Conservation (phyloP, 139 green algal genomes). For the Coelastrella sp. region DNA sequence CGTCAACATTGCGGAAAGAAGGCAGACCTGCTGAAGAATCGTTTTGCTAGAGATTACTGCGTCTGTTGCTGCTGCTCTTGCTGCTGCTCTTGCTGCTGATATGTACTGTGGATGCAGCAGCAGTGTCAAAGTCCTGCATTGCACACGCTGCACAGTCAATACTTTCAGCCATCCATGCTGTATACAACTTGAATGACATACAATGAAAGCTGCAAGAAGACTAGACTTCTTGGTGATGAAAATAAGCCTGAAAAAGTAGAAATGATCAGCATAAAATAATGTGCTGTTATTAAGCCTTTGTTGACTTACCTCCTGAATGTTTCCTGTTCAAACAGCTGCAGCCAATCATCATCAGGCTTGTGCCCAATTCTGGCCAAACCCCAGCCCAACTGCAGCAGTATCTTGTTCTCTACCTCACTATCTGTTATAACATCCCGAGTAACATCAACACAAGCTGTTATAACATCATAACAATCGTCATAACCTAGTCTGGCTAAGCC, state of each 20-base stretch:
- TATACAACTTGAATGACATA: no score
- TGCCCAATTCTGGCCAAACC: not conserved
- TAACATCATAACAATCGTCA: slow-evolving; percentile 6
- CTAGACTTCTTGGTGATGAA: no score
- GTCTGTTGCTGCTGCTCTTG: not conserved
- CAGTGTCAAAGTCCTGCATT: no score
- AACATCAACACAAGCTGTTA: slow-evolving; percentile 3
- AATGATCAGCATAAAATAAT: not conserved
- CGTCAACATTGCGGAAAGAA: no score
- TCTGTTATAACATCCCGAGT: not conserved
- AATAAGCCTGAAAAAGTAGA: not conserved
- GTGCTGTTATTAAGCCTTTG: no score
- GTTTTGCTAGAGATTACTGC: no score
- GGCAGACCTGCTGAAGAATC: no score
- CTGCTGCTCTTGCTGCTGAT: not conserved
- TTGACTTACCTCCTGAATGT: not conserved
- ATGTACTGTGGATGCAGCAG: not conserved
- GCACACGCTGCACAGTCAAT: no score
- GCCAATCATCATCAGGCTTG: not conserved
- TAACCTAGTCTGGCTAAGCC: slow-evolving; percentile 14
- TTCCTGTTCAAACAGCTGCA: slow-evolving; percentile 2
- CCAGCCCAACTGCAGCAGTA: slow-evolving; percentile 35
- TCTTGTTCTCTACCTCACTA: not conserved
- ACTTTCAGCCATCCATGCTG: no score
- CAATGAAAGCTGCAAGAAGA: no score